Base-by-base conservation (phyloP, 225 moss, liverwort and hornwort genomes). In the Lunularia cruciata region DNA sequence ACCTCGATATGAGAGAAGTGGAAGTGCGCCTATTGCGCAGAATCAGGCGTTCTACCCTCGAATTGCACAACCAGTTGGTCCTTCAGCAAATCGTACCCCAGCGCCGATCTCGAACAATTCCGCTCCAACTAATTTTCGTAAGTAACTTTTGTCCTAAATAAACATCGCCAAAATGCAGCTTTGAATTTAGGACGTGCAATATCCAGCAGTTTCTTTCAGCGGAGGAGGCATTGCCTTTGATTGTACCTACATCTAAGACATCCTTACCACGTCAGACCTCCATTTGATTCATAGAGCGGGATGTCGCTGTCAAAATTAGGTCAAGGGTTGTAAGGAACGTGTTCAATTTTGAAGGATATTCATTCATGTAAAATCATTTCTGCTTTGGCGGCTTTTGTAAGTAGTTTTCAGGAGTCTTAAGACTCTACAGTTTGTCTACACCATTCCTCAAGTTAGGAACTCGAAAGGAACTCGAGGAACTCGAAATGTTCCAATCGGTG, bases 31-130 rank as follows among this genome's bases (percentile, higher is more conserved):
- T 4, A 30, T 14, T 3, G 69, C 53, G 69, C 71, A 36, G 60
- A 54, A 25, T 47, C 65, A 31, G 46, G 49, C 55, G 70, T 88
- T 85, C 57, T 92, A 92, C 73, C 96, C 96, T 54, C 83, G 82
- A 57, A 78, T 92, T 53, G 85, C 86, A 9, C 85, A 87, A 57
- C 78, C 87, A 26, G 75, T 77, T 6, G 79, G 78, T 30, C 63
- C 83, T 7, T 67, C 86, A 19, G 42, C 76, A 48, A 78, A 71
- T 76, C 87, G 89, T 59, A 16, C 78, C 42, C 87, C 87, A 42
- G 80, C 83, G 19, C 36, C 77, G 26, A 67, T 57, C 11, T 55
- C 89, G 3, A 72, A 67, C 63, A 42, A 83, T 49, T 75, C 83
- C 26, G 68, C 82, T 65, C 33, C 86, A 9, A 37, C 47, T 23